A percentile compares a stretch with the other conserved stretches of the same genome.
These are phyloP conservation scores for Candida neerlandica DNA, from an alignment of 1,139 yeast genomes.

Conservation along the genomic window DNA sequence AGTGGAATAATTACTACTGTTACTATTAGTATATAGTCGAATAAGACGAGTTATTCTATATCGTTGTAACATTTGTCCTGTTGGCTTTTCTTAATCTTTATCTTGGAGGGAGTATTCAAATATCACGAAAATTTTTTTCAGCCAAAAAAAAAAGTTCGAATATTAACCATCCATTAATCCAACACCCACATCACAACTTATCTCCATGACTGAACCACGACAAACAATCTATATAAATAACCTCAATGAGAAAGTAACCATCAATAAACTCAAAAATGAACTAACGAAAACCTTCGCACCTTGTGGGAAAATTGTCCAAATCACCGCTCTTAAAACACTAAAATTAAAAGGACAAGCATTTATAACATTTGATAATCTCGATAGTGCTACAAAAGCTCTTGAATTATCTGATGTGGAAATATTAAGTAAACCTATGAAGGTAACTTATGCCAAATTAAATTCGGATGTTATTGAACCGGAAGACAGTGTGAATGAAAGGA, in stretches of 20 bases:
- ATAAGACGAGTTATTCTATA: background rate
- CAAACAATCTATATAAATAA: slow-evolving; percentile 66
- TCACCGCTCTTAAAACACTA: slow-evolving; percentile 64
- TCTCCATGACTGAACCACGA: background rate
- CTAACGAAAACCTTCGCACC: slow-evolving; percentile 44
- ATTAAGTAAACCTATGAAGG: slow-evolving; percentile 57
- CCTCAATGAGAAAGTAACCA: slow-evolving; percentile 68
- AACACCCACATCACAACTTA: background rate
- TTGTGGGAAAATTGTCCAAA: slow-evolving; percentile 53
- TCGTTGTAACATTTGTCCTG: background rate
- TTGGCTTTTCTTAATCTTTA: background rate
- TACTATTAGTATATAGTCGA: background rate
- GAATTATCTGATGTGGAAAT: slow-evolving; percentile 46
- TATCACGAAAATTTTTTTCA: background rate
- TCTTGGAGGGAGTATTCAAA: background rate
- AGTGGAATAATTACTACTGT: background rate
- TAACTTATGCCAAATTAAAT: slow-evolving; percentile 43
- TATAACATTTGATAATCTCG: slow-evolving; percentile 55
- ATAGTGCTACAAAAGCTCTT: slow-evolving; percentile 54
- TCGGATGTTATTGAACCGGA: slow-evolving; percentile 41
- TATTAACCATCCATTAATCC: background rate
- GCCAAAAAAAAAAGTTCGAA: background rate
- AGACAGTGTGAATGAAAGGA: slow-evolving; percentile 14
- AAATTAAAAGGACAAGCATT: slow-evolving; percentile 86
- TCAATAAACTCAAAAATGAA: slow-evolving; percentile 49